phyloP scores from a whole-genome alignment of 495 filamentous ascomycete genomes.

The Aspergillus cavernicola region DNA sequence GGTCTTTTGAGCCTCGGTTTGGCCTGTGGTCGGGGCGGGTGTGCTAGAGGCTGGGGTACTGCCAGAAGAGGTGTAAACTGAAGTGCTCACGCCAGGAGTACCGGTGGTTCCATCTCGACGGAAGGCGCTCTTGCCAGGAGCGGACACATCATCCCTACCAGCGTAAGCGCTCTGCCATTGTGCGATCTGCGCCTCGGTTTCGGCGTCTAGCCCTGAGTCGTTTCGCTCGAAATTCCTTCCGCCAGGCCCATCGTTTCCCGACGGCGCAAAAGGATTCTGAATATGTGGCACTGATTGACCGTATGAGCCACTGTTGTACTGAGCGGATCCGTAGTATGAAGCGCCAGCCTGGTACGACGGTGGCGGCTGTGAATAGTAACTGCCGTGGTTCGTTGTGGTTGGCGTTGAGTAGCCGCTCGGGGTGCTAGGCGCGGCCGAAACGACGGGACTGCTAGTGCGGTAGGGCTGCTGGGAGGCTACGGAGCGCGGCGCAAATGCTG shows the following conservation, averaged over 20 bases:
- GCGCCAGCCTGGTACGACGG: slow-evolving; percentile 43
- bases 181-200: slow-evolving; percentile 88
- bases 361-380: slow-evolving; percentile 35
- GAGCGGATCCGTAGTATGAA: slow-evolving; percentile 48
- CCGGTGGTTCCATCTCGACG: slow-evolving; percentile 7
- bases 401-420: slow-evolving; percentile 38
- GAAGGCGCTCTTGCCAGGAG: slow-evolving; percentile 20
- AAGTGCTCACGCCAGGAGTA: slow-evolving; percentile 24
- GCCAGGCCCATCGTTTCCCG: slow-evolving; percentile 40
- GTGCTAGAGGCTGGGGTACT: slow-evolving; percentile 28
- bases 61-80: slow-evolving; percentile 43
- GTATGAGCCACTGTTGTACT: slow-evolving; percentile 49
- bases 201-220: slow-evolving; percentile 64
- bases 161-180: slow-evolving; percentile 96
- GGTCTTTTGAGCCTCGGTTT: slow-evolving; percentile 51
- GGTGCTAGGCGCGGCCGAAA: slow-evolving; percentile 42
- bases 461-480: slow-evolving; percentile 51
- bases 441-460: slow-evolving; percentile 38
- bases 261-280: slow-evolving; percentile 78
- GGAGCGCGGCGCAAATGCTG: slow-evolving; percentile 61
- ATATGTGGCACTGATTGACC: slow-evolving; percentile 67
- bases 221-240: slow-evolving; percentile 35
- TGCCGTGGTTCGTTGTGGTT: slow-evolving; percentile 31
- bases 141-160: slow-evolving; percentile 42
- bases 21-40: not conserved